Evolutionary conservation across 352 stramenopile species (phyloP).

Genomic region (Globisporangium middletonii): DNA sequence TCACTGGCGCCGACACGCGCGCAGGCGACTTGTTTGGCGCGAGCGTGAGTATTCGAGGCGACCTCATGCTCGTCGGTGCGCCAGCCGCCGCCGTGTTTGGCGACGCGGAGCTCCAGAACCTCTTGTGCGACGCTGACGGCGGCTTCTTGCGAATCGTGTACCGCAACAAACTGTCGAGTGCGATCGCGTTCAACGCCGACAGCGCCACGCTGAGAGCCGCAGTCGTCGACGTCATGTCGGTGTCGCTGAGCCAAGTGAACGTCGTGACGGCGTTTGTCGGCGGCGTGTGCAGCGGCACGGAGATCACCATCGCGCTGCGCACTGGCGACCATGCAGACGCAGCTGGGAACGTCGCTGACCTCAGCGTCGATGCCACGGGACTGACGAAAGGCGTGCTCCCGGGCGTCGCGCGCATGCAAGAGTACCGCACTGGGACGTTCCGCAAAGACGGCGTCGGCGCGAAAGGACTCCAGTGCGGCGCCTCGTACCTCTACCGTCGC

Average conservation of each 20-base stretch:
- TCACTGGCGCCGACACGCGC: constrained; percentile 53
- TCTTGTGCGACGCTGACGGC: constrained; percentile 69
- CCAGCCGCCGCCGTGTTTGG: constrained; percentile 61
- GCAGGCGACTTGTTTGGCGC: constrained; percentile 65
- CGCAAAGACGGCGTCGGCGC: constrained; percentile 41
- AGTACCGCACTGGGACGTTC: constrained; percentile 58
- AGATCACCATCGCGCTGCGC: constrained; percentile 51
- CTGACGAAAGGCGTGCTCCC: constrained; percentile 36
- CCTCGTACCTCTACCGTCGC: constrained; percentile 57
- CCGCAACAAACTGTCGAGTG: constrained; percentile 36
- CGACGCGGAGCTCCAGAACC: constrained; percentile 63
- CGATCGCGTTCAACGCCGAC: constrained; percentile 57
- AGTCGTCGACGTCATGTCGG: constrained; percentile 50
- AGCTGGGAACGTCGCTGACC: constrained; percentile 48
- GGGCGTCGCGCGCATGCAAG: constrained; percentile 28
- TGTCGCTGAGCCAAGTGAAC: constrained; percentile 45
- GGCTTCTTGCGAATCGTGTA: constrained; percentile 69
- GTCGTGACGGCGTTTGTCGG: constrained; percentile 43
- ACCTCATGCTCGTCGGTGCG: constrained; percentile 54
- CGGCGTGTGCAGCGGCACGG: constrained; percentile 34
- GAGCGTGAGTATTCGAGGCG: constrained; percentile 54
- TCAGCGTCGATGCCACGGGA: constrained; percentile 35
- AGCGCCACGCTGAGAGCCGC: constrained; percentile 36
- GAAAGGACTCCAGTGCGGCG: constrained; percentile 69
- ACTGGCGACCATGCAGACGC: constrained; percentile 52